A percentile compares a stretch with the other conserved stretches of the same genome.
Evolutionary conservation across 306 rosid species (phyloP).

Genomic region (Echinosophora koreensis): DNA sequence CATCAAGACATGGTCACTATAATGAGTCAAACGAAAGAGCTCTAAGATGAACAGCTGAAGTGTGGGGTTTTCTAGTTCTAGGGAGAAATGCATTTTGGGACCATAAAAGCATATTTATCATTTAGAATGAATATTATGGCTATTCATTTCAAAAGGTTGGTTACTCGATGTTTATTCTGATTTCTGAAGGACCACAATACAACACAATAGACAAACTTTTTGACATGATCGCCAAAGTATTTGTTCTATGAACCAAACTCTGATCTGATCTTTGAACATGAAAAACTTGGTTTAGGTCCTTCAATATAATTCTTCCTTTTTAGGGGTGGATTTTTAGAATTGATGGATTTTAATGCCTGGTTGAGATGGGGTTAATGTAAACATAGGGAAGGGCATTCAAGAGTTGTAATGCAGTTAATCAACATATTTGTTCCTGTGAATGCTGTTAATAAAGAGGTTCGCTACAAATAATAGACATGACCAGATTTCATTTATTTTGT

Average conservation of each 20-base stretch:
- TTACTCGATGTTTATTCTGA: background rate
- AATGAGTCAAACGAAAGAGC: constrained; percentile 55
- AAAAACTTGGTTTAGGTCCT: constrained; percentile 33
- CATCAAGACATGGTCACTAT: constrained; percentile 51
- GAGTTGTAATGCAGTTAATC: constrained; percentile 37
- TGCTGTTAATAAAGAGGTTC: constrained; percentile 32
- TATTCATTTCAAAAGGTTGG: constrained; percentile 38
- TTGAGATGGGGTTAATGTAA: background rate
- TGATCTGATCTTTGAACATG: constrained; percentile 28
- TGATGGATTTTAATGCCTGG: background rate
- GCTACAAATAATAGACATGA: background rate
- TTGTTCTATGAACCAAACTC: constrained; percentile 8
- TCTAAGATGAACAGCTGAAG: constrained; percentile 55
- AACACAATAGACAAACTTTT: constrained; percentile 11
- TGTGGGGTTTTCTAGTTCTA: constrained; percentile 16
- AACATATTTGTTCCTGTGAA: constrained; percentile 25
- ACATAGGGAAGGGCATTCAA: constrained; percentile 9
- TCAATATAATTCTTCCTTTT: constrained; percentile 18
- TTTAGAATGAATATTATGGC: constrained; percentile 17
- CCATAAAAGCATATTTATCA: constrained; percentile 11
- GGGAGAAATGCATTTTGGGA: constrained; percentile 40
- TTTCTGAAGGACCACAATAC: constrained; percentile 24
- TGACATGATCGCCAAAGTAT: constrained; percentile 31
- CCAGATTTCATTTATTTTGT: constrained; percentile 29
- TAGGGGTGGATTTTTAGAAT: constrained; percentile 18